Conservation (phyloP, 306 rosid genomes). For the Lathyrus oleraceus region DNA sequence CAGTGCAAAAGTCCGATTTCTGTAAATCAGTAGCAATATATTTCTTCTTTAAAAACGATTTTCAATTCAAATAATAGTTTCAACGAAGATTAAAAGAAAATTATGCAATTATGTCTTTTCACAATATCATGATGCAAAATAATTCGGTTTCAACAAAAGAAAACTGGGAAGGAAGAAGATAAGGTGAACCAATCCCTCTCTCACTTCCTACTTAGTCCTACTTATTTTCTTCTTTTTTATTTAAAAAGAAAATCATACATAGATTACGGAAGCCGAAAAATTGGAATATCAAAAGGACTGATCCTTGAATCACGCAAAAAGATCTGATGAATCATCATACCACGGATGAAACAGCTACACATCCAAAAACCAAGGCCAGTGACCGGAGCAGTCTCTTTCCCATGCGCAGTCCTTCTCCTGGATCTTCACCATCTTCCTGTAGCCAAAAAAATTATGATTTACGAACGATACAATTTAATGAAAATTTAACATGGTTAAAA, state of each 20-base stretch:
- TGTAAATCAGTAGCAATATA: background rate
- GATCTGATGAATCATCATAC: conserved; percentile 48
- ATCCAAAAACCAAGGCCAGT: conserved; percentile 87
- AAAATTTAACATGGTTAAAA: conserved; percentile 15
- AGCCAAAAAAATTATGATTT: conserved; percentile 43
- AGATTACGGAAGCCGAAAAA: background rate
- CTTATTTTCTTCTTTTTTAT: background rate
- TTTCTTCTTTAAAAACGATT: conserved; percentile 2
- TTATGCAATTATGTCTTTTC: conserved; percentile 13
- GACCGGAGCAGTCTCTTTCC: conserved; percentile 89
- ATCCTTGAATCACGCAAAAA: conserved; percentile 37
- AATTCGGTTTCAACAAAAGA: conserved; percentile 16
- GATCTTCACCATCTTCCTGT: conserved; percentile 95
- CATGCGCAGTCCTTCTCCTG: conserved; percentile 86
- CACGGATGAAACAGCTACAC: conserved; percentile 82
- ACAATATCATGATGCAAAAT: conserved; percentile 14
- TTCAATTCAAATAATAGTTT: conserved; percentile 17
- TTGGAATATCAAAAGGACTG: conserved; percentile 8
- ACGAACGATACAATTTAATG: conserved; percentile 32
- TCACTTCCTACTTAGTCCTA: no score
- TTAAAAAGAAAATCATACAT: background rate
- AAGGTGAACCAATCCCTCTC: background rate
- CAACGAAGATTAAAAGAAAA: conserved; percentile 10
- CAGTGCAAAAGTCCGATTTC: conserved; percentile 14
- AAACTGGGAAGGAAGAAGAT: conserved; percentile 6